Percentiles rank a stretch among this genome's conserved stretches.
Conservation (phyloP, 2,329 filamentous ascomycete genomes). For the Alternaria sp. region DNA sequence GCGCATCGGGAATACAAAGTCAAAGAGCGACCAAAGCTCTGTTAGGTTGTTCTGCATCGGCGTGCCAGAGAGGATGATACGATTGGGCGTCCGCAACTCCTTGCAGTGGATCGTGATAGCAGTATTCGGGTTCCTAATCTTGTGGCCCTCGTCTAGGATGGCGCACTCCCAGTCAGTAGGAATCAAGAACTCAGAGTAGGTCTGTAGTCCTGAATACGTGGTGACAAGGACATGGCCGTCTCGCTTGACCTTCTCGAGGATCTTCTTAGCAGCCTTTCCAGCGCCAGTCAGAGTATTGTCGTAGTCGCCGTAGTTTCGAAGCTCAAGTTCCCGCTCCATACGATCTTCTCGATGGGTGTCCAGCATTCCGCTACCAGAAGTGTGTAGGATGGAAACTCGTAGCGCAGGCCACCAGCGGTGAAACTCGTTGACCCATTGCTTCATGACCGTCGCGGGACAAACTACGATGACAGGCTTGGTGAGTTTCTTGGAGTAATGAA, state of each 20-base stretch:
- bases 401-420: conserved; percentile 99
- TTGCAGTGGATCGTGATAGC: conserved; percentile 96
- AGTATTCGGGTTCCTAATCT: conserved; percentile 95
- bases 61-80: conserved; percentile 92
- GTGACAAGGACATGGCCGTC: conserved; percentile 94
- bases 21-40: conserved; percentile 96
- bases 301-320: conserved; percentile 54
- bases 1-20: conserved; percentile 97
- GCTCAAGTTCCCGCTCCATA: conserved; percentile 67
- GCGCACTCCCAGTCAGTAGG: conserved; percentile 91
- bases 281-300: conserved; percentile 57
- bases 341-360: conserved; percentile 69
- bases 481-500: conserved; percentile 90
- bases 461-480: conserved; percentile 88
- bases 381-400: conserved; percentile 91
- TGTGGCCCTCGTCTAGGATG: conserved; percentile 95
- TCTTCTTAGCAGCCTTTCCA: conserved; percentile 74
- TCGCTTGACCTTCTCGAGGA: conserved; percentile 80
- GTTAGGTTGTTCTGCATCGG: conserved; percentile 97
- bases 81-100: conserved; percentile 85
- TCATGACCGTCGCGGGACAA: conserved; percentile 90
- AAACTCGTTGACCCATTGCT: conserved; percentile 98
- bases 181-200: conserved; percentile 82
- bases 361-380: conserved; percentile 95
- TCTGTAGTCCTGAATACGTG: conserved; percentile 94